These are phyloP conservation scores for Moesziomyces globuligerus DNA, from an alignment of 1,284 basidiomycete species.

Conservation along the genomic window DNA sequence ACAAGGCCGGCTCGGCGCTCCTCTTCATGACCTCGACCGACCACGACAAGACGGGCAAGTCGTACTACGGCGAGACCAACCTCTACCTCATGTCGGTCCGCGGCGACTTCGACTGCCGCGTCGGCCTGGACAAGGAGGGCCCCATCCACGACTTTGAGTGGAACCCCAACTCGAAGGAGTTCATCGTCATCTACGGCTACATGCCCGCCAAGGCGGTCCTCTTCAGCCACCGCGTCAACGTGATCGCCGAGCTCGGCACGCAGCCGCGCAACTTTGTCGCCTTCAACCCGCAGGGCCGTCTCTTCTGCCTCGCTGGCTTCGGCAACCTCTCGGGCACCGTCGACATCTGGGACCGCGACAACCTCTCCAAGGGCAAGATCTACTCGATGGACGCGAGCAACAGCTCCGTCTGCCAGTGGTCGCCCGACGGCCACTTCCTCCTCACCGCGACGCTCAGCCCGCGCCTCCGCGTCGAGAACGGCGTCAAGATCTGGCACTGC, in stretches of 20 bases:
- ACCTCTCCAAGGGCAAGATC: constrained; percentile 77
- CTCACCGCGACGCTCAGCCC: constrained; percentile 94
- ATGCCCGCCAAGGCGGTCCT: constrained; percentile 95
- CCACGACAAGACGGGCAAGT: constrained; percentile 95
- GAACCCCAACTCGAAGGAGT: constrained; percentile 94
- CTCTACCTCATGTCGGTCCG: constrained; percentile 92
- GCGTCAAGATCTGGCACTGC: constrained; percentile 95
- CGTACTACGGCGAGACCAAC: constrained; percentile 97
- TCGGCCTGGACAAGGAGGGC: constrained; percentile 94
- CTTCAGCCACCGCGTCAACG: constrained; percentile 88
- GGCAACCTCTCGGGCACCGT: constrained; percentile 95
- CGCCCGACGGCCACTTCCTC: constrained; percentile 89
- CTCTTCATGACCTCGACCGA: constrained; percentile 93
- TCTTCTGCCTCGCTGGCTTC: constrained; percentile 90
- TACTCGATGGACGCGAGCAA: constrained; percentile 91
- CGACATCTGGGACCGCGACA: constrained; percentile 88
- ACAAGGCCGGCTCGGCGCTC: constrained; percentile 78
- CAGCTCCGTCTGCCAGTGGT: constrained; percentile 93
- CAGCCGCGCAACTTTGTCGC: constrained; percentile 89
- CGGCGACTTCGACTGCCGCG: constrained; percentile 93
- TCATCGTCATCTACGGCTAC: constrained; percentile 93
- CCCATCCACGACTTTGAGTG: constrained; percentile 96
- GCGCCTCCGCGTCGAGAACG: constrained; percentile 93
- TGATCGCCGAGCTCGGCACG: constrained; percentile 88
- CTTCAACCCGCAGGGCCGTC: constrained; percentile 92